Conservation (phyloP, 495 filamentous ascomycete species). For the Podospora fimiseda region DNA sequence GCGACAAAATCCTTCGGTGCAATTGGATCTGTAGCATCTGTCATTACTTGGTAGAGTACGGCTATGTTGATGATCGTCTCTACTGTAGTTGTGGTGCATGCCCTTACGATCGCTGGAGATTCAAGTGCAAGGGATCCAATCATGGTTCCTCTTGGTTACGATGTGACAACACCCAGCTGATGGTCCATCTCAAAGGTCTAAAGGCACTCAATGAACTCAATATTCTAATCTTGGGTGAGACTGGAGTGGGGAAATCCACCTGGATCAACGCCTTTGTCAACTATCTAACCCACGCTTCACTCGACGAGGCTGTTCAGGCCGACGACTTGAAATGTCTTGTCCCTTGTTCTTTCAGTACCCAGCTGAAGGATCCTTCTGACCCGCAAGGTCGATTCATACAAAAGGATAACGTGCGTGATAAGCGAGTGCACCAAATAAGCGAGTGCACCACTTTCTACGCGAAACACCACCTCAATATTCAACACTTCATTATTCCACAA, state of each 20-base stretch:
- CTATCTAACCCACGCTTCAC: conserved; percentile 30
- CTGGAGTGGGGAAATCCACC: conserved; percentile 41
- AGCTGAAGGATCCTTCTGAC: conserved; percentile 19
- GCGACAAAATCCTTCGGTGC: conserved; percentile 2
- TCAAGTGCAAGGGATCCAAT: conserved; percentile 25
- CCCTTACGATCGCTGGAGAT: conserved; percentile 15
- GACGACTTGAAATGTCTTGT: conserved; percentile 28
- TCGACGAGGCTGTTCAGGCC: conserved; percentile 27
- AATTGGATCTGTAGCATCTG: conserved; percentile 33
- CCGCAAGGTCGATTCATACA: conserved; percentile 12
- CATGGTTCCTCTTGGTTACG: no score
- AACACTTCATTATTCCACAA: no score
- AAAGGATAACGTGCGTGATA: no score
- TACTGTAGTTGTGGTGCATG: conserved; percentile 37
- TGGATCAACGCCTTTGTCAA: conserved; percentile 45
- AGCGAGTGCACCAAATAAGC: no score
- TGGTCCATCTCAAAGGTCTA: conserved; percentile 12
- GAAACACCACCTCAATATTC: no score
- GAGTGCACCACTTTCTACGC: no score
- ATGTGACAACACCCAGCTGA: no score
- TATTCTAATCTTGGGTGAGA: conserved; percentile 41
- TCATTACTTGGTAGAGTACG: conserved; percentile 24
- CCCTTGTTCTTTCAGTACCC: conserved; percentile 33
- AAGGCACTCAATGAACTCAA: conserved; percentile 29
- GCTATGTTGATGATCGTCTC: conserved; percentile 24